phyloP scores from a whole-genome alignment of 306 rosid genomes.

The Mimosa bimucronata region DNA sequence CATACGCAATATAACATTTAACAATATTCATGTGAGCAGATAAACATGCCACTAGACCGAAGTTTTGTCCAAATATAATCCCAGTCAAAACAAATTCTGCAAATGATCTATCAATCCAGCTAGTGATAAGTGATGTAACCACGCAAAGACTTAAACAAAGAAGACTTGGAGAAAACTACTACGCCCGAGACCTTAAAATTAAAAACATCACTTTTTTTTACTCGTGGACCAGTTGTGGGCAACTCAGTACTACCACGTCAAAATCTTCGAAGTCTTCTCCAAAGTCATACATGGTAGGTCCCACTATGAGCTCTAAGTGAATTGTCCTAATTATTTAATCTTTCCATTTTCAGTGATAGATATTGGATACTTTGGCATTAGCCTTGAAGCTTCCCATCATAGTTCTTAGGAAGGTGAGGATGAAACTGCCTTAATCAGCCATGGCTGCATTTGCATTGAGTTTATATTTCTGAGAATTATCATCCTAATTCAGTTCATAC shows the following conservation, averaged over 20 bases:
- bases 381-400: slow-evolving; percentile 67
- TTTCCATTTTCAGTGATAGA: neutral
- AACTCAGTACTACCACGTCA: neutral
- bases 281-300: slow-evolving; percentile 53
- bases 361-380: slow-evolving; percentile 41
- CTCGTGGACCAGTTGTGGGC: slow-evolving; percentile 30
- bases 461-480: slow-evolving; percentile 28
- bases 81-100: neutral
- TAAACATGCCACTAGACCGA: too few relatives aligned
- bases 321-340: neutral
- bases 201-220: slow-evolving; percentile 11
- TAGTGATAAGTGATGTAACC: neutral
- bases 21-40: too few relatives aligned
- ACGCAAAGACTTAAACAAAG: slow-evolving; percentile 12
- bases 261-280: slow-evolving; percentile 47
- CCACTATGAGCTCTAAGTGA: slow-evolving; percentile 36
- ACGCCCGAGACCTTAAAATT: neutral
- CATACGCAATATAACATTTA: too few relatives aligned
- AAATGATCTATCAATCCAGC: neutral
- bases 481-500: slow-evolving; percentile 22
- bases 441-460: neutral
- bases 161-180: slow-evolving; percentile 29
- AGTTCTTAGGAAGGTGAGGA: slow-evolving; percentile 57
- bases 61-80: too few relatives aligned
- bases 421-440: slow-evolving; percentile 56